Percentiles rank a stretch among this genome's conserved stretches.
These are phyloP conservation scores for Tilletia walkeri DNA, from an alignment of 1,284 basidiomycete genomes.

Conservation along the genomic window DNA sequence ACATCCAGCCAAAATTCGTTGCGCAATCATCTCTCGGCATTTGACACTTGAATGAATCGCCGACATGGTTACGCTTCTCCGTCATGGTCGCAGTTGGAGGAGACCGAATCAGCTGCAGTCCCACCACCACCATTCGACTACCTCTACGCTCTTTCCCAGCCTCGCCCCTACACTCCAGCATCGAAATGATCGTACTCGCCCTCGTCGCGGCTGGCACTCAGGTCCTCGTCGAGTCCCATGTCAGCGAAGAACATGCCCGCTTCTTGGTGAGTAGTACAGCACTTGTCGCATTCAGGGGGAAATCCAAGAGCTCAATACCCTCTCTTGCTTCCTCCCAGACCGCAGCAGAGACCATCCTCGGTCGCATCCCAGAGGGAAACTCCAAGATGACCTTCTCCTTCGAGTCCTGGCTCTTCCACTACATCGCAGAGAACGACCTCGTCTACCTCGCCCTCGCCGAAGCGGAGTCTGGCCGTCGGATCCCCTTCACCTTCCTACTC, in stretches of 20 bases:
- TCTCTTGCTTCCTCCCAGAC: constrained; percentile 14
- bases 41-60: no score
- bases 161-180: background rate
- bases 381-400: constrained; percentile 78
- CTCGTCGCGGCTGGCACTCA: constrained; percentile 41
- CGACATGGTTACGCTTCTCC: no score
- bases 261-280: constrained; percentile 34
- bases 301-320: background rate
- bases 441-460: constrained; percentile 87
- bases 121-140: background rate
- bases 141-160: no score
- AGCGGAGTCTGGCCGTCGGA: constrained; percentile 70
- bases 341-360: constrained; percentile 87
- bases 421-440: constrained; percentile 64
- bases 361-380: constrained; percentile 89
- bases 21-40: no score
- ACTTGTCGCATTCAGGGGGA: background rate
- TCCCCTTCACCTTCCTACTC: constrained; percentile 88
- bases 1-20: no score
- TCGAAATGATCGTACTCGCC: constrained; percentile 47
- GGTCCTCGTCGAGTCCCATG: constrained; percentile 45
- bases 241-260: constrained; percentile 35
- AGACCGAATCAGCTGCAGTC: background rate
- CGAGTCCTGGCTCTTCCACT: constrained; percentile 85
- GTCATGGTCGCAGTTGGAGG: no score